These are phyloP conservation scores for Plasmodium sp. DNA, from an alignment of 169 alveolate genomes.

Conservation along the genomic window DNA sequence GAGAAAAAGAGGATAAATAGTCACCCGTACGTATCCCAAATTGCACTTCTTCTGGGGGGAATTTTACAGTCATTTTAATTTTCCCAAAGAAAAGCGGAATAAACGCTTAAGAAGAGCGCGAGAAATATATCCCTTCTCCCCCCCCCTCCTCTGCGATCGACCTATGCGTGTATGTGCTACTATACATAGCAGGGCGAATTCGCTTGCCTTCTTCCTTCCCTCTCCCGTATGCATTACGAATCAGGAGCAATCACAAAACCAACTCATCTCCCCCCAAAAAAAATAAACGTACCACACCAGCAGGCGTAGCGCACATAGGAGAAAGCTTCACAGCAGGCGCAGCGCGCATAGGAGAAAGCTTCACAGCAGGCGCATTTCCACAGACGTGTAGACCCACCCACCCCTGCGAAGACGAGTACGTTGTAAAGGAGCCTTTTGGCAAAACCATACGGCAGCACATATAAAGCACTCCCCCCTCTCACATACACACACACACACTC, in stretches of 20 bases:
- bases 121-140: background rate
- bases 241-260: background rate
- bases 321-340: background rate
- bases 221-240: background rate
- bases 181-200: background rate
- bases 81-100: background rate
- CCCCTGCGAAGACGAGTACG: background rate
- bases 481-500: background rate
- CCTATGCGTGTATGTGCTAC: background rate
- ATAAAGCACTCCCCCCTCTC: too few relatives aligned
- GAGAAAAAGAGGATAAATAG: background rate
- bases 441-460: background rate
- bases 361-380: background rate
- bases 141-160: background rate
- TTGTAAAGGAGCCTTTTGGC: background rate
- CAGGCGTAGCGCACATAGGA: background rate
- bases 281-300: background rate
- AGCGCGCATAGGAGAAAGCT: background rate
- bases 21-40: background rate
- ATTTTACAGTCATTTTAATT: background rate
- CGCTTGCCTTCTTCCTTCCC: background rate
- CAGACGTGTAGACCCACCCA: background rate
- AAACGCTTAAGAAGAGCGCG: background rate
- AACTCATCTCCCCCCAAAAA: background rate
- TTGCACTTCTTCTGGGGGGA: background rate